Evolutionary conservation across 768 basidiomycete species (phyloP), one percentile per base, ranked within the genome.

Genomic region (Amanita inopinata): DNA sequence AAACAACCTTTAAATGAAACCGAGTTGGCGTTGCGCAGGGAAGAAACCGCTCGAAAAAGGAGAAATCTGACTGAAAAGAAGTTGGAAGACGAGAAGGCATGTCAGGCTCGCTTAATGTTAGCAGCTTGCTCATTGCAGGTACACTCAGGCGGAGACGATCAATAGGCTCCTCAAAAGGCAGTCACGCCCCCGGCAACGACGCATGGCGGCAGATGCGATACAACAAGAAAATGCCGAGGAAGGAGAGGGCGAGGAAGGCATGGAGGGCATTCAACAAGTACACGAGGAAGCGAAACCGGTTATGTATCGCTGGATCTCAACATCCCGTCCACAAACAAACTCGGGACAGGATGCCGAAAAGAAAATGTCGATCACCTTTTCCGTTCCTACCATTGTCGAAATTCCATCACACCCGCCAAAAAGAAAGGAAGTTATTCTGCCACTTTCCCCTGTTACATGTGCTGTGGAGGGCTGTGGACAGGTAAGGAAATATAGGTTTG

Each of bases 151-250:
- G 17, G 89, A 91, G 53, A 91, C 89, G 0, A 91, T 92, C 58
- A 90, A 90, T 52, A 80, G 89, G 19, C 70, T 92, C 10, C 72
- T 92, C 38, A 88, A 88, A 58, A 91, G 90, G 59, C 86, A 87
- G 55, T 78, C 80, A 12, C 73, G 80, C 7, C 70, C 82, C 2
- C 72, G 74, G 33, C 74, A 69, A 38, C 81, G 75, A 50, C 74
- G 78, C 8, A 71, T 66, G n/a, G 68, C 69, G 11, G 72, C 70
- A 1, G 59, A 43, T 53, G 54, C 3, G 61, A 59, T 40, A 50
- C 55, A 3, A 52, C 53, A 67, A 5, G 64, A 62, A 0, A 61
- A 56, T 1, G 67, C 58, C 5, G 69, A 67, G 9, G 62, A 59
- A 1, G 67, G 65, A 17, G 64, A 59, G 2, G 63, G 59, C 10